Conservation (phyloP, 208 protist genomes). For the Leishmania turanica region DNA sequence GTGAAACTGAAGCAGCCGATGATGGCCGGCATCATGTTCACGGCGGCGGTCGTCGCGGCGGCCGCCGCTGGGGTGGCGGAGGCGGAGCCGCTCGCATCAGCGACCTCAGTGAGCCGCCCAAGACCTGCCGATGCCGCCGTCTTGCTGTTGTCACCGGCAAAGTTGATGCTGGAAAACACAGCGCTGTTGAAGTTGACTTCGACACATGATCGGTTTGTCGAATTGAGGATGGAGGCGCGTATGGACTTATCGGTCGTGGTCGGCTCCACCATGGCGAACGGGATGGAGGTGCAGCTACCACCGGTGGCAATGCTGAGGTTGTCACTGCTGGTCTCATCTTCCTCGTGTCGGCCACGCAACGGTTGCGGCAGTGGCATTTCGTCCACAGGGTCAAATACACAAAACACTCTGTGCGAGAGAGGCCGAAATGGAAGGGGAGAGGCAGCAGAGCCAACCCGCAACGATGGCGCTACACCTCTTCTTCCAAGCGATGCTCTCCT, state of each 20-base stretch:
- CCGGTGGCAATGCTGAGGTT: neutral
- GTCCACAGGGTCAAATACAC: neutral
- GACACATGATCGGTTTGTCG: slow-evolving; percentile 6
- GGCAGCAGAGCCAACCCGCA: neutral
- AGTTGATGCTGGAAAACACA: slow-evolving; percentile 15
- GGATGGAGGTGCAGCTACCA: slow-evolving; percentile 1
- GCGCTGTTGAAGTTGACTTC: slow-evolving; percentile 9
- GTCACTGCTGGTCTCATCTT: neutral
- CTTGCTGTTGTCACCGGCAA: slow-evolving; percentile 6
- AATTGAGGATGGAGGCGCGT: slow-evolving; percentile 1
- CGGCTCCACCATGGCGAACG: slow-evolving; percentile 8
- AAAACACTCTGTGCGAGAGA: neutral
- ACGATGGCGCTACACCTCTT: neutral
- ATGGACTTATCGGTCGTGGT: slow-evolving; percentile 8
- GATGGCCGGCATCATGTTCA: slow-evolving; percentile 17
- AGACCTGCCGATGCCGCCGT: neutral
- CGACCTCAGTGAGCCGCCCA: neutral
- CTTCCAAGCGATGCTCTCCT: neutral
- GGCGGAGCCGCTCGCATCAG: neutral
- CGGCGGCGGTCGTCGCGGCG: neutral
- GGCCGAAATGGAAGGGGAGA: neutral
- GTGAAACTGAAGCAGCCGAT: slow-evolving; percentile 51
- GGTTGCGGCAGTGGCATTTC: neutral
- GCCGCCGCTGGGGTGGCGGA: neutral
- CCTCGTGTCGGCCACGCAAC: neutral